phyloP scores from a whole-genome alignment of 1,284 basidiomycete genomes.

The Malassezia cuniculi region DNA sequence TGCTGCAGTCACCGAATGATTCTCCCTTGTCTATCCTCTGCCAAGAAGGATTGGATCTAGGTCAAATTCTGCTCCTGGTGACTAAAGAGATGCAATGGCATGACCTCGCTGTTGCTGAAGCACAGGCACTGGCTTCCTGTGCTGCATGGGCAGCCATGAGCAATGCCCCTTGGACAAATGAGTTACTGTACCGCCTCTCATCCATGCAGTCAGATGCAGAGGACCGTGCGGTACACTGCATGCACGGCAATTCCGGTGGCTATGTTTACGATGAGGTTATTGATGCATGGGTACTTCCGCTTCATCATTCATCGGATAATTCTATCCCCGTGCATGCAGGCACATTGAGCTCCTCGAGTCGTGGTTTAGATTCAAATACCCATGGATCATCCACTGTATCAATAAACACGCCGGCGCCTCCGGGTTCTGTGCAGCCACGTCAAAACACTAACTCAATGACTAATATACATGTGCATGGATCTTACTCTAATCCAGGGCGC shows the following conservation, averaged over 20 bases:
- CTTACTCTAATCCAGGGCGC: too few relatives aligned
- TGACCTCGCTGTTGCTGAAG: constrained; percentile 6
- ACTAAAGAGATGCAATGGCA: constrained; percentile 11
- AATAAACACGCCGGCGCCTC: too few relatives aligned
- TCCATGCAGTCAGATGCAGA: constrained; percentile 8
- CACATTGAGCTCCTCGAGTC: too few relatives aligned
- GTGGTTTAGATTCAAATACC: too few relatives aligned
- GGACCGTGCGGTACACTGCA: background rate
- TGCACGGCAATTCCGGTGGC: background rate
- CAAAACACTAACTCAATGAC: too few relatives aligned
- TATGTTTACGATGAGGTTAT: constrained; percentile 12
- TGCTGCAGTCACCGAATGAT: constrained; percentile 3
- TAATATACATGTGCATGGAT: too few relatives aligned
- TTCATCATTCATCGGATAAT: too few relatives aligned
- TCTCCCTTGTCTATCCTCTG: constrained; percentile 8
- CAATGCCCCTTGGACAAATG: constrained; percentile 1
- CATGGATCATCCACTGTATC: too few relatives aligned
- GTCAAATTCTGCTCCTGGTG: constrained; percentile 5
- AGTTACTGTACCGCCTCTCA: constrained; percentile 4
- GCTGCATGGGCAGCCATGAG: constrained; percentile 2
- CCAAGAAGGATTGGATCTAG: constrained; percentile 6
- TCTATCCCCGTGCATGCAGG: too few relatives aligned
- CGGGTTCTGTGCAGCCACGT: too few relatives aligned
- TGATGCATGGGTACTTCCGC: constrained; percentile 12
- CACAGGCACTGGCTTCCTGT: constrained; percentile 8